phyloP scores from a whole-genome alignment of 2,329 filamentous ascomycete genomes.

The Neofusicoccum ribis region DNA sequence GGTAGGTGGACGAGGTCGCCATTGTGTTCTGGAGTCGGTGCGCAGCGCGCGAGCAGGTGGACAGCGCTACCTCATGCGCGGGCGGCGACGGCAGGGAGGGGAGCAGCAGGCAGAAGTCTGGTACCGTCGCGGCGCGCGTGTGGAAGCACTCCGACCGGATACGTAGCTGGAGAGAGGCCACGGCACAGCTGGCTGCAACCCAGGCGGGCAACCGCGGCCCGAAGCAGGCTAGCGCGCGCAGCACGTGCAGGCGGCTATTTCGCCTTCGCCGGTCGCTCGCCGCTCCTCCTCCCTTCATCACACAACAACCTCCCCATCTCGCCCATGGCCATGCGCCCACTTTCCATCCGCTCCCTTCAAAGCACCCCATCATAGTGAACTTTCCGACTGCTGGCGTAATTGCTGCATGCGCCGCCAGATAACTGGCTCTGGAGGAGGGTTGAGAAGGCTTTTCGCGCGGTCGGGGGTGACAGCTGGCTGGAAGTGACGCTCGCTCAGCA shows the following conservation, averaged over 20 bases:
- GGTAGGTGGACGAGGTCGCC: conserved; percentile 47
- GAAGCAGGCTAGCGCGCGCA: conserved; percentile 4
- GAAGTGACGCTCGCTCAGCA: conserved; percentile 19
- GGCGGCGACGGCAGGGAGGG: neutral
- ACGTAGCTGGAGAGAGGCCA: conserved; percentile 14
- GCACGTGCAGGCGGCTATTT: conserved; percentile 20
- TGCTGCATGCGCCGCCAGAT: conserved; percentile 20
- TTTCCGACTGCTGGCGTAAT: conserved; percentile 17
- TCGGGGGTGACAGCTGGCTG: conserved; percentile 12
- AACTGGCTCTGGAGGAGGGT: conserved; percentile 20
- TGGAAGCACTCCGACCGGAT: neutral
- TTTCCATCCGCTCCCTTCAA: conserved; percentile 32
- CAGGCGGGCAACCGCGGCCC: neutral
- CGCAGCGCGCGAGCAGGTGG: conserved; percentile 31
- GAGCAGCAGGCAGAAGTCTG: neutral
- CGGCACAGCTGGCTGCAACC: conserved; percentile 12
- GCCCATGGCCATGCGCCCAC: conserved; percentile 20
- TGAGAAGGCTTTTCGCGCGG: conserved; percentile 19
- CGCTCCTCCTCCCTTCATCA: conserved; percentile 21
- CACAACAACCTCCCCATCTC: conserved; percentile 23
- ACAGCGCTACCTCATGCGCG: conserved; percentile 20
- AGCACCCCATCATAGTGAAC: conserved; percentile 21
- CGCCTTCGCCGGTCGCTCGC: conserved; percentile 22
- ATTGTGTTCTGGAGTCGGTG: conserved; percentile 41
- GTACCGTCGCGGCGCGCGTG: conserved; percentile 7